These are phyloP conservation scores for Centella asiatica DNA, from an alignment of 129 eudicot species.

Conservation along the genomic window DNA sequence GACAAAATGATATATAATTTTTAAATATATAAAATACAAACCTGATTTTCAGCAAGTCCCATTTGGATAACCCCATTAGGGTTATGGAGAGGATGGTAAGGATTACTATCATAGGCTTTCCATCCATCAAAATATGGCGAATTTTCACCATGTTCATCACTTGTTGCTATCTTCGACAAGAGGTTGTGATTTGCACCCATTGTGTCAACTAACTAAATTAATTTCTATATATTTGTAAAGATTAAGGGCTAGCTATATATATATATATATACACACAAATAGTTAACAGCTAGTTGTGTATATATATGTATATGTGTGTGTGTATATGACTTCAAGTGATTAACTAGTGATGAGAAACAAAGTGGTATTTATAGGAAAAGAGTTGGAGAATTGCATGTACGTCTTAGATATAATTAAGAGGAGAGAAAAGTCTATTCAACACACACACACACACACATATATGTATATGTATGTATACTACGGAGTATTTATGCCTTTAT, in stretches of 20 bases:
- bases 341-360: no score
- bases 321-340: no score
- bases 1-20: not conserved
- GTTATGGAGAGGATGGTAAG: constrained; percentile 49
- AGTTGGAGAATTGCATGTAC: not conserved
- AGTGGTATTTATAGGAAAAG: not conserved
- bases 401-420: not conserved
- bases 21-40: not conserved
- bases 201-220: constrained; percentile 4
- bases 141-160: constrained; percentile 69
- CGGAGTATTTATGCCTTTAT: not conserved
- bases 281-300: no score
- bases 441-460: not conserved
- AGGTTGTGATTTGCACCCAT: constrained; percentile 8
- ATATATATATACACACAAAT: not conserved
- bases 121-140: constrained; percentile 84
- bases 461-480: no score
- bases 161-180: constrained; percentile 68
- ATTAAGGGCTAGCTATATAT: not conserved
- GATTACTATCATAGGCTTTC: constrained; percentile 78
- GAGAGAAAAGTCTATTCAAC: constrained; percentile 5
- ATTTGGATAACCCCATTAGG: constrained; percentile 74
- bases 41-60: constrained; percentile 96
- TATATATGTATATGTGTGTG: no score
- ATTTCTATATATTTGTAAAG: no score